phyloP scores from a whole-genome alignment of 495 filamentous ascomycete genomes.

The Mytilinidion resinicola region DNA sequence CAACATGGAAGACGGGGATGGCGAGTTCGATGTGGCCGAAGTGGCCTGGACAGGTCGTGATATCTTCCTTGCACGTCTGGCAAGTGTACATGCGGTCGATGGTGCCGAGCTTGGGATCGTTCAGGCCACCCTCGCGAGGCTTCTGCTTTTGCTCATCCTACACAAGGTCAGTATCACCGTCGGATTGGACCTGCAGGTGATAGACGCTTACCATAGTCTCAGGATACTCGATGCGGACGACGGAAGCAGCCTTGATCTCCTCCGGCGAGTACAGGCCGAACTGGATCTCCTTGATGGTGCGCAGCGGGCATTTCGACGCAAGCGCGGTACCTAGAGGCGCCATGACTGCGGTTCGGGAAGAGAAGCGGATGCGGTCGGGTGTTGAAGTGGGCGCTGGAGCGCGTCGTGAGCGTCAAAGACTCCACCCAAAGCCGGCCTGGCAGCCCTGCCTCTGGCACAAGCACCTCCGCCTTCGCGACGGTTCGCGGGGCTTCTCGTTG shows the following conservation, averaged over 20 bases:
- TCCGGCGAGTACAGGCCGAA: conserved; percentile 95
- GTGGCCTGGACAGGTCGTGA: conserved; percentile 92
- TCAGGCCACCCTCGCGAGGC: conserved; percentile 81
- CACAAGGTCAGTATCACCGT: conserved; percentile 5
- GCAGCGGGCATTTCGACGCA: conserved; percentile 82
- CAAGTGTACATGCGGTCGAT: conserved; percentile 92
- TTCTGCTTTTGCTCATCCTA: conserved; percentile 81
- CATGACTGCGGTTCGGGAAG: conserved; percentile 54
- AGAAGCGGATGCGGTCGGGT: not conserved
- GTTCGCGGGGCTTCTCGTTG: not conserved
- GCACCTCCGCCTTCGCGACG: conserved; percentile 12
- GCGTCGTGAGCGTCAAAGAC: not conserved
- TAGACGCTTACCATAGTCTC: conserved; percentile 75
- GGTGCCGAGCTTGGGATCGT: conserved; percentile 88
- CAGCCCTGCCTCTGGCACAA: conserved; percentile 15
- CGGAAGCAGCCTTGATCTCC: conserved; percentile 97
- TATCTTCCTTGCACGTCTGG: conserved; percentile 87
- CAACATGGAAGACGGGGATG: conserved; percentile 88
- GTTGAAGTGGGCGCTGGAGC: not conserved
- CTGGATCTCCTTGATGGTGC: conserved; percentile 95
- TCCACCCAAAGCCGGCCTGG: conserved; percentile 13
- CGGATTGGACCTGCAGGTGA: conserved; percentile 4
- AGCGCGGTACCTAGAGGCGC: conserved; percentile 59
- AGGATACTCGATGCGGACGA: conserved; percentile 83
- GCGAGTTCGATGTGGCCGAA: conserved; percentile 98